These are phyloP conservation scores for Candida piceae DNA, from an alignment of 805 yeast genomes.

Conservation along the genomic window DNA sequence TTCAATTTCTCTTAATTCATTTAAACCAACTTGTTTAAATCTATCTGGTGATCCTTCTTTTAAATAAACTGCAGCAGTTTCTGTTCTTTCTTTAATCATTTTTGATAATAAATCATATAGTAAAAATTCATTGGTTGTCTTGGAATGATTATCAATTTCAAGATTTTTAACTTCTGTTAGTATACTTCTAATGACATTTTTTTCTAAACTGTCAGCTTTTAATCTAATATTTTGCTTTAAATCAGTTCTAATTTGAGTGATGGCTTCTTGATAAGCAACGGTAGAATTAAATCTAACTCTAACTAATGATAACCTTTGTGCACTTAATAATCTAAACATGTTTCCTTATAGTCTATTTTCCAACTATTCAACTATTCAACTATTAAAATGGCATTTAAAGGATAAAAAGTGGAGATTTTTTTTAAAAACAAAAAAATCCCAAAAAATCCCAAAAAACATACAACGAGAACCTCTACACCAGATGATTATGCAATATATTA, in stretches of 20 bases:
- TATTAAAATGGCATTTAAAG: too few relatives aligned
- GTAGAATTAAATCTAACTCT: constrained; percentile 24
- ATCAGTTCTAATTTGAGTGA: constrained; percentile 27
- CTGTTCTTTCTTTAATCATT: constrained; percentile 37
- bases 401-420: too few relatives aligned
- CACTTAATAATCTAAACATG: background rate
- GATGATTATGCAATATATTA: background rate
- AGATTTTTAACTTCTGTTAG: constrained; percentile 36
- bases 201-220: constrained; percentile 32
- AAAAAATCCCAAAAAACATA: too few relatives aligned
- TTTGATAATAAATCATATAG: constrained; percentile 30
- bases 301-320: background rate
- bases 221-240: constrained; percentile 29
- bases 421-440: too few relatives aligned
- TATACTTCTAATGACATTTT: constrained; percentile 36
- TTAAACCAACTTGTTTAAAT: constrained; percentile 32
- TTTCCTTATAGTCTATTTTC: too few relatives aligned
- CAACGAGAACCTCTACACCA: background rate
- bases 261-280: constrained; percentile 24
- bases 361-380: too few relatives aligned
- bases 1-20: constrained; percentile 35
- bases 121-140: constrained; percentile 27
- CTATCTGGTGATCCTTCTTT: constrained; percentile 38
- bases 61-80: constrained; percentile 33
- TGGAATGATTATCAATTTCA: constrained; percentile 28